A percentile compares a stretch with the other conserved stretches of the same genome.
Evolutionary conservation across 495 filamentous ascomycete species (phyloP).

Genomic region (Sporormia fimetaria): DNA sequence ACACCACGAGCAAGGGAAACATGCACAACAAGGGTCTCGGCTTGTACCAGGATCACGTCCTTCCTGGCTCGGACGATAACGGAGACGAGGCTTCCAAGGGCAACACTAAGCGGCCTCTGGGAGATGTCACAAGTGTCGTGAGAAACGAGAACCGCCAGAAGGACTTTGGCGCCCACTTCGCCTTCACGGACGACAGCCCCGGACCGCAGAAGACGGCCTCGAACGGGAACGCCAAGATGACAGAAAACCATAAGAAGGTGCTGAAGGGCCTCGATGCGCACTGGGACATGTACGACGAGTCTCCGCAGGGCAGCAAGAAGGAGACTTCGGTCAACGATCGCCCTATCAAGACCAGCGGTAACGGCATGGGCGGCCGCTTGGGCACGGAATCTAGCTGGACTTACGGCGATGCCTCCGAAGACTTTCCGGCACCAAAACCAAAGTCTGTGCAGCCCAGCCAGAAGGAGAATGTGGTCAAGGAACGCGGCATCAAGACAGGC

Average conservation of each 20-base stretch:
- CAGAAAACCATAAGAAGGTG: slow-evolving; percentile 17
- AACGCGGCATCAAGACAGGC: slow-evolving; percentile 36
- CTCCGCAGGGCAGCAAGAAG: slow-evolving; percentile 37
- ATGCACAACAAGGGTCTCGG: slow-evolving; percentile 50
- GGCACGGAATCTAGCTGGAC: slow-evolving; percentile 49
- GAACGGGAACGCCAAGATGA: slow-evolving; percentile 15
- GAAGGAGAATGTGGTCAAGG: slow-evolving; percentile 32
- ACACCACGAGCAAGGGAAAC: slow-evolving; percentile 16
- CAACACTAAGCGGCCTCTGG: slow-evolving; percentile 37
- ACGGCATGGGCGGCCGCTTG: slow-evolving; percentile 66
- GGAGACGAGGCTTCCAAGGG: slow-evolving; percentile 29
- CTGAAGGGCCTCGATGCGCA: slow-evolving; percentile 19
- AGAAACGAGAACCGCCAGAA: slow-evolving; percentile 58
- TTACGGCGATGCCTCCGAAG: slow-evolving; percentile 46
- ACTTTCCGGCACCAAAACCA: slow-evolving; percentile 31
- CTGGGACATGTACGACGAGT: slow-evolving; percentile 45
- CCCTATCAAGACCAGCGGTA: slow-evolving; percentile 44
- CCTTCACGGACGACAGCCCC: slow-evolving; percentile 53
- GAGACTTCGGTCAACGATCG: slow-evolving; percentile 33
- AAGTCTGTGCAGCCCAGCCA: slow-evolving; percentile 40
- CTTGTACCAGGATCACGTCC: slow-evolving; percentile 67
- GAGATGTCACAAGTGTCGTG: slow-evolving; percentile 52
- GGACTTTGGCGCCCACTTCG: slow-evolving; percentile 63
- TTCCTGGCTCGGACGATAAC: slow-evolving; percentile 39
- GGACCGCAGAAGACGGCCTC: slow-evolving; percentile 14